These are phyloP conservation scores for Agarophyton chilense DNA, from an alignment of 23 red algal species.

Conservation along the genomic window DNA sequence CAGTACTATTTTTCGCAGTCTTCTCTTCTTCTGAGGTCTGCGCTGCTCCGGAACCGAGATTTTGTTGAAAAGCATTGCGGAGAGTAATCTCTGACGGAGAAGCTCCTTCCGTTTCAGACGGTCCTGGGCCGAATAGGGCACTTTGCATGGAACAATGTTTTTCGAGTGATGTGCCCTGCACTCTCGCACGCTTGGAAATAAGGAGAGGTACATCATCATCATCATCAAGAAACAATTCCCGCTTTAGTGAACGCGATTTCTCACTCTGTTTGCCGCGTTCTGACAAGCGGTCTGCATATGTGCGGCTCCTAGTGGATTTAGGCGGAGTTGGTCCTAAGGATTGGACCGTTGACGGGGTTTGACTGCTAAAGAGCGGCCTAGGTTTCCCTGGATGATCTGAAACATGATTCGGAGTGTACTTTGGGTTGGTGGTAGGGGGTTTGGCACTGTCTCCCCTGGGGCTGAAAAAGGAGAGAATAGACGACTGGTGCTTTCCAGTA, in stretches of 20 bases:
- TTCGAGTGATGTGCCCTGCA: background rate
- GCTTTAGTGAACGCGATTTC: background rate
- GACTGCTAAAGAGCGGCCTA: background rate
- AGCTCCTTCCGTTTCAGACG: background rate
- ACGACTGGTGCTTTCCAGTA: background rate
- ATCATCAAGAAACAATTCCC: conserved; percentile 16
- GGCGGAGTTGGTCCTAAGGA: background rate
- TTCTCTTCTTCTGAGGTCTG: background rate
- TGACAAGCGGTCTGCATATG: background rate
- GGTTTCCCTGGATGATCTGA: background rate
- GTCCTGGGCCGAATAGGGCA: background rate
- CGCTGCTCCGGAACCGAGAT: background rate
- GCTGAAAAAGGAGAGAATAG: conserved; percentile 24
- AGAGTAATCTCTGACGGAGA: background rate
- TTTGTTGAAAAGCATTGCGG: too few relatives aligned
- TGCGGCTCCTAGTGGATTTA: background rate
- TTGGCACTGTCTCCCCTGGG: background rate
- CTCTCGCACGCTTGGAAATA: background rate
- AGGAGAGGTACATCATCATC: conserved; percentile 14
- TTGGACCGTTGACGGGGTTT: background rate
- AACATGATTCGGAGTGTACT: background rate
- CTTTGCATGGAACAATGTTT: background rate
- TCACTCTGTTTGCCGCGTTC: background rate
- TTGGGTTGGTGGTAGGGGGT: background rate
- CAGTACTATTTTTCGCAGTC: background rate